Evolutionary conservation across 2,329 filamentous ascomycete genomes (phyloP), one percentile per base, ranked within the genome.

Genomic region (Trichoderma breve): DNA sequence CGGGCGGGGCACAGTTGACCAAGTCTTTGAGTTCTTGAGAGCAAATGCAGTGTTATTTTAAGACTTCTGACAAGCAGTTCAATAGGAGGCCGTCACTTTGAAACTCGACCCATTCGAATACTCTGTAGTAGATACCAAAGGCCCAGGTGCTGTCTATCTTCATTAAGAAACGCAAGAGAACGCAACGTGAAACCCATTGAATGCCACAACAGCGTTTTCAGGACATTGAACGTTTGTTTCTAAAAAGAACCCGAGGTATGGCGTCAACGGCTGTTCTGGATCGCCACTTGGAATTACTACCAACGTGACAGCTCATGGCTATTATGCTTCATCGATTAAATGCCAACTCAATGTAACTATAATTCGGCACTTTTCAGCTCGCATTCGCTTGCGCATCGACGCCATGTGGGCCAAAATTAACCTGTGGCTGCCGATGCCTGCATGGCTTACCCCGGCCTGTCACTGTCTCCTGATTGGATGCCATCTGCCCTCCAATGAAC

Each of bases 381-480:
- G 68, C 68, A 70, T 70, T 70, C 68, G 68, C 60, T 70, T 70
- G 60, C n/a, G 51, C 30, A 61, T 47, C 24, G 68, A 51, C 30
- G 68, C 60, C 58, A 70, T 55, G 68, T 63, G 60, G 47, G 60
- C 58, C 68, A 57, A 39, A 11, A 18, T 43, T 30, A 28, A 21
- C 30, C 15, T 53, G 66, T 51, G 66, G 66, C 36, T 61, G 66
- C 55, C 55, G n/a, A 32, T 39, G 58, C 43, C 7, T 61, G n/a
- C 43, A 32, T 43, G 32, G 57, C 53, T 32, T 68, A 58, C 28
- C 36, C 36, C 57, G 30, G 57, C 28, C 66, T 47, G n/a, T 28
- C 39, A 21, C 30, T 18, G 8, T 21, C 66, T 34, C 21, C 28
- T 68, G 36, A 60, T 68, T 68, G 65, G 55, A 60, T 21, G 28